Percentiles rank a stretch among this genome's conserved stretches.
Conservation (phyloP, 192 early-diverging fungal genomes). For the Diversispora eburnea region DNA sequence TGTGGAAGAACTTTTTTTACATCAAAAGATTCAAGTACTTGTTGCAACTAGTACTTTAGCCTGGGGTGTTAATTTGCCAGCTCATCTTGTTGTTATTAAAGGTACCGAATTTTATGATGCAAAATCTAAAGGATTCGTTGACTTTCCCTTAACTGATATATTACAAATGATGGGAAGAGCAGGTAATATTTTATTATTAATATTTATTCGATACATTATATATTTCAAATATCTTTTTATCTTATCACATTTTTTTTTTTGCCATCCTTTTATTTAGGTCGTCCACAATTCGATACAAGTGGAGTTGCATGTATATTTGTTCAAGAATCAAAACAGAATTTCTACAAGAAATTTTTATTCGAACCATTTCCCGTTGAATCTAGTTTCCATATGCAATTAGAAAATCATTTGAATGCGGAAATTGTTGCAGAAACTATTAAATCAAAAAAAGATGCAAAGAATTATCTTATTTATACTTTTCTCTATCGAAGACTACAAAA, state of each 20-base stretch:
- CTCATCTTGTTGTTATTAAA: constrained; percentile 96
- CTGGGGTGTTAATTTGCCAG: constrained; percentile 98
- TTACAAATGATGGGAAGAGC: constrained; percentile 99
- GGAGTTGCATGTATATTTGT: constrained; percentile 93
- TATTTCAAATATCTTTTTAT: background rate
- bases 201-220: background rate
- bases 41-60: constrained; percentile 94
- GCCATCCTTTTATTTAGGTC: constrained; percentile 35
- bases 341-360: constrained; percentile 97
- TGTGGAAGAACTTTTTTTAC: constrained; percentile 91
- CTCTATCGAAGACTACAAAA: constrained; percentile 85
- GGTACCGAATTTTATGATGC: constrained; percentile 98
- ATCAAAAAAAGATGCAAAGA: constrained; percentile 89
- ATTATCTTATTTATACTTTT: constrained; percentile 96
- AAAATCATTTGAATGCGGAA: constrained; percentile 95
- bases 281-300: constrained; percentile 93
- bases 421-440: constrained; percentile 83
- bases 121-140: constrained; percentile 84
- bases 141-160: constrained; percentile 97
- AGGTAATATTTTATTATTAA: constrained; percentile 37
- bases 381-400: constrained; percentile 64
- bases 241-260: background rate
- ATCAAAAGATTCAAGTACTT: constrained; percentile 93
- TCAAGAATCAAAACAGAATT: constrained; percentile 94
- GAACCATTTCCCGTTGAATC: constrained; percentile 93